Conservation (phyloP, 129 eudicot species). For the Kitagawia praeruptora region DNA sequence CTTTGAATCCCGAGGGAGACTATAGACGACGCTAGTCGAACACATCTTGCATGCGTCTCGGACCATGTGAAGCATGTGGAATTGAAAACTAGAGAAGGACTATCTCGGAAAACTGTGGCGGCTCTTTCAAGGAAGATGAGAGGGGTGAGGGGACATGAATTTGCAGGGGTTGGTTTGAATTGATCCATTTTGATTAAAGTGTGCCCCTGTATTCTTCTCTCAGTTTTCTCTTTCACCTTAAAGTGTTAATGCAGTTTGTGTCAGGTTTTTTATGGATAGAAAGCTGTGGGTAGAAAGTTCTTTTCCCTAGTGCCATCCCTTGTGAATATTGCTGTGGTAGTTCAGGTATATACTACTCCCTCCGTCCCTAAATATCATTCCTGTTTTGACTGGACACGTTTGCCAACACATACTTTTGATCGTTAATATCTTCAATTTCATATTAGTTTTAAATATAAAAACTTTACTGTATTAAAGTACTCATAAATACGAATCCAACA, state of each 20-base stretch:
- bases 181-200: background rate
- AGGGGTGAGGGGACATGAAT: constrained; percentile 7
- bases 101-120: background rate
- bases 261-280: background rate
- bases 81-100: background rate
- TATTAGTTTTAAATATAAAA: too few relatives aligned
- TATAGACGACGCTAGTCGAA: background rate
- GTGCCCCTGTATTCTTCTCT: background rate
- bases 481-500: too few relatives aligned
- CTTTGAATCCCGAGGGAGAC: background rate
- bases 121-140: background rate
- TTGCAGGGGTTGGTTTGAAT: constrained; percentile 4
- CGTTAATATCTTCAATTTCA: too few relatives aligned
- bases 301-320: background rate
- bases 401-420: too few relatives aligned
- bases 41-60: background rate
- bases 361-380: too few relatives aligned
- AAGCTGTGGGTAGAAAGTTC: background rate
- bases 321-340: background rate
- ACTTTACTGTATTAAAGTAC: too few relatives aligned
- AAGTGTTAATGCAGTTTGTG: background rate
- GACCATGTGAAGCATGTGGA: background rate
- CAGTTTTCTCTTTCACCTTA: background rate
- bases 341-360: background rate
- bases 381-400: too few relatives aligned